Percentiles rank a stretch among this genome's conserved stretches.
These are phyloP conservation scores for Alloteropsis semialata DNA, from an alignment of 176 grass and related monocot species.

Conservation along the genomic window DNA sequence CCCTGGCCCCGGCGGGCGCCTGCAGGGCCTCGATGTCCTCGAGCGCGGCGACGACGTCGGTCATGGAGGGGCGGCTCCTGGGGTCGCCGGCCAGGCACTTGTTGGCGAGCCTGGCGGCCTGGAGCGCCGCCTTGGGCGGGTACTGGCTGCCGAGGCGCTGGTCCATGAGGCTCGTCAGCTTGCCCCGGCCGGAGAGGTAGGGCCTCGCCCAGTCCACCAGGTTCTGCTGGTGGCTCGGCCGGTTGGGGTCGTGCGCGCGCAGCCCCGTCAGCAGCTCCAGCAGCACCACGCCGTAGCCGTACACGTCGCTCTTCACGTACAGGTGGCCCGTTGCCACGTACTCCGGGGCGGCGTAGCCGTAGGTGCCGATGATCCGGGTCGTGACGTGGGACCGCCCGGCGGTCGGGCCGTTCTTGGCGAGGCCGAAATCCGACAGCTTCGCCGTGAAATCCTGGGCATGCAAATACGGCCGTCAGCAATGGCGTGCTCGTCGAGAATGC, in stretches of 20 bases:
- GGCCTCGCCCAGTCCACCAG: slow-evolving; percentile 71
- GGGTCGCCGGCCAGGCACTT: slow-evolving; percentile 55
- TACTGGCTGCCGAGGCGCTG: slow-evolving; percentile 57
- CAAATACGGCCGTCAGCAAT: neutral
- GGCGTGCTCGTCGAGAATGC: neutral
- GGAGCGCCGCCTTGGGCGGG: slow-evolving; percentile 52
- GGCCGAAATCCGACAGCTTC: slow-evolving; percentile 91
- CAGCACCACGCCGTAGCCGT: slow-evolving; percentile 77
- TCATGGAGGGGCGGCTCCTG: slow-evolving; percentile 68
- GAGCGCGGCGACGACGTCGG: slow-evolving; percentile 57
- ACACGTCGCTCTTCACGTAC: slow-evolving; percentile 90
- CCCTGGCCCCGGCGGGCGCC: slow-evolving; percentile 1
- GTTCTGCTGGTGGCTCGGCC: slow-evolving; percentile 60
- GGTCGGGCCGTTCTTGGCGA: slow-evolving; percentile 79
- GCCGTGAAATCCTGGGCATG: slow-evolving; percentile 50
- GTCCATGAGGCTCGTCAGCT: slow-evolving; percentile 66
- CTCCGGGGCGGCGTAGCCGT: slow-evolving; percentile 93
- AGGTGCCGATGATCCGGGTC: slow-evolving; percentile 77
- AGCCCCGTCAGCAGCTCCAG: slow-evolving; percentile 78
- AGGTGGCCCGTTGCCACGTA: slow-evolving; percentile 85
- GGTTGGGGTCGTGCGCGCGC: slow-evolving; percentile 69
- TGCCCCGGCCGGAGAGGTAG: slow-evolving; percentile 42
- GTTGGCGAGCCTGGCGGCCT: slow-evolving; percentile 55
- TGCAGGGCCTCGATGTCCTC: slow-evolving; percentile 54
- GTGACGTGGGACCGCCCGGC: slow-evolving; percentile 69